Evolutionary conservation across 768 basidiomycete species (phyloP).

Genomic region (Phaeotremella fagi): DNA sequence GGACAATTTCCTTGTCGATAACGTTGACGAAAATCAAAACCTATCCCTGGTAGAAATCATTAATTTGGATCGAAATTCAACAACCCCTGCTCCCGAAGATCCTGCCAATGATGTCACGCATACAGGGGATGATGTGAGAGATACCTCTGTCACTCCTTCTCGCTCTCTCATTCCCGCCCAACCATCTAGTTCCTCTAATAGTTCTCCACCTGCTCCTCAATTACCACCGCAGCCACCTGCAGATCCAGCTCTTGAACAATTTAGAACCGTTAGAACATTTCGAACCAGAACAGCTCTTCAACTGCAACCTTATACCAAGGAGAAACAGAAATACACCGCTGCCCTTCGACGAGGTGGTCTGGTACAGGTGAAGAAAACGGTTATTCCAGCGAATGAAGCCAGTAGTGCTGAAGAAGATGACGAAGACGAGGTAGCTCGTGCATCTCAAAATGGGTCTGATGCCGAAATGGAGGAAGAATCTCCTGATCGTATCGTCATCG

Average conservation of each 20-base stretch:
- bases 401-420: slow-evolving; percentile 23
- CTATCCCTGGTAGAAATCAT: too few relatives aligned
- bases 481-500: slow-evolving; percentile 24
- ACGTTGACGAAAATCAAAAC: too few relatives aligned
- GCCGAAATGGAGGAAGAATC: slow-evolving; percentile 8
- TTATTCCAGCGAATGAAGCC: slow-evolving; percentile 22
- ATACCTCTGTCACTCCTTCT: background rate
- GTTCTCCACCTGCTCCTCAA: background rate
- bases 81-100: too few relatives aligned
- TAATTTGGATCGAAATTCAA: too few relatives aligned
- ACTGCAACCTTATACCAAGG: slow-evolving; percentile 45
- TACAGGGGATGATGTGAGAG: too few relatives aligned
- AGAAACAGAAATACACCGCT: slow-evolving; percentile 42
- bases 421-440: slow-evolving; percentile 13
- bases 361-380: slow-evolving; percentile 26
- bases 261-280: slow-evolving; percentile 36
- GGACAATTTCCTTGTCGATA: too few relatives aligned
- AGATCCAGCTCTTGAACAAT: slow-evolving; percentile 28
- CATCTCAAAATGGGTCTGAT: slow-evolving; percentile 7
- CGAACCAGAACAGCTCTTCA: slow-evolving; percentile 43
- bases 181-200: background rate
- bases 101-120: too few relatives aligned
- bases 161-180: background rate
- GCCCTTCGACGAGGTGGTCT: slow-evolving; percentile 39
- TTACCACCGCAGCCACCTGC: slow-evolving; percentile 7